Evolutionary conservation across 352 stramenopile genomes (phyloP).

Genomic region (Aphanomyces stellatus): DNA sequence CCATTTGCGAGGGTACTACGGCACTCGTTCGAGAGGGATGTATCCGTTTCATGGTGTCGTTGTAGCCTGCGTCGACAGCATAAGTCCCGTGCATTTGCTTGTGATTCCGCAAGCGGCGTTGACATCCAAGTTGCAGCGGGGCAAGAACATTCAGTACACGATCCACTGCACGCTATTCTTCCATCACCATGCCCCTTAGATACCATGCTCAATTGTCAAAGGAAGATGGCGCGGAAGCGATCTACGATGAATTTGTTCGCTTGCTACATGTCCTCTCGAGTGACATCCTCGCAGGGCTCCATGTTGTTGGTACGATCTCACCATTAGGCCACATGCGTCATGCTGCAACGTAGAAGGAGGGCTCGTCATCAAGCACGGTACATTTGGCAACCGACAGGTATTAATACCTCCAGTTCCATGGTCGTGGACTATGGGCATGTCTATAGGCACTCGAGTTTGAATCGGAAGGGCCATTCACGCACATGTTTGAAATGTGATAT

Average conservation of each 20-base stretch:
- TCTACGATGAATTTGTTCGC: slow-evolving; percentile 7
- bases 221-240: slow-evolving; percentile 7
- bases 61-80: background rate
- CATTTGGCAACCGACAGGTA: slow-evolving; percentile 17
- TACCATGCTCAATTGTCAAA: slow-evolving; percentile 14
- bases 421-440: background rate
- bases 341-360: background rate
- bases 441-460: slow-evolving; percentile 3
- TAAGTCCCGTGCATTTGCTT: slow-evolving; percentile 8
- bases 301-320: too few relatives aligned
- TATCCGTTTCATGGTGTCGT: background rate
- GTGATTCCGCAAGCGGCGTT: slow-evolving; percentile 17
- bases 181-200: background rate
- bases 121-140: slow-evolving; percentile 14
- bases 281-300: background rate
- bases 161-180: background rate
- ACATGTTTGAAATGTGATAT: slow-evolving; percentile 20
- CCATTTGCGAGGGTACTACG: slow-evolving; percentile 13
- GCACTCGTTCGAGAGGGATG: background rate
- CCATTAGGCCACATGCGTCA: background rate
- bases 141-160: slow-evolving; percentile 13
- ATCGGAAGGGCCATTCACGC: slow-evolving; percentile 16
- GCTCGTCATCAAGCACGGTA: slow-evolving; percentile 7
- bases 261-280: background rate
- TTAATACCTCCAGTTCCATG: background rate